phyloP scores from a whole-genome alignment of 345 rosid genomes.

The Populus deltoides region DNA sequence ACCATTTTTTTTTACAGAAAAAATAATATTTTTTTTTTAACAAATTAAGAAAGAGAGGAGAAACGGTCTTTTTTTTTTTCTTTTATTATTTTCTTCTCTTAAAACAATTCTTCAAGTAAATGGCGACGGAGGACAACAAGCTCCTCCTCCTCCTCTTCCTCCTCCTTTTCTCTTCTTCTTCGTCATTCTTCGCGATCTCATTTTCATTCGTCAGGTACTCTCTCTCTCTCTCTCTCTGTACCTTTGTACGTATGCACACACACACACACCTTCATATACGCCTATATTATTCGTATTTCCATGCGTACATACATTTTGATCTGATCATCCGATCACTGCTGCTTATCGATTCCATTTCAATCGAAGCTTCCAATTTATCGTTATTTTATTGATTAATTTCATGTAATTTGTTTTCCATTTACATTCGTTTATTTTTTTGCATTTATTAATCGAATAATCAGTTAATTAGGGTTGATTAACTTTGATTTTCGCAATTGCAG shows the following conservation, averaged over 20 bases:
- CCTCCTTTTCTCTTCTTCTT: not conserved
- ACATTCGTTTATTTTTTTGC: not conserved
- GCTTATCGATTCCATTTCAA: not conserved
- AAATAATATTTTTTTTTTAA: not conserved
- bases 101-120: conserved; percentile 13
- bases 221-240: conserved; percentile 3
- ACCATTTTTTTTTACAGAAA: not conserved
- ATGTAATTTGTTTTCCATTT: not conserved
- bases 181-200: not conserved
- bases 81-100: not conserved
- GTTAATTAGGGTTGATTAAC: not conserved
- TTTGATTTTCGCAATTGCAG: conserved; percentile 10
- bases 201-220: conserved; percentile 25
- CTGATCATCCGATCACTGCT: conserved; percentile 20
- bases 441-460: not conserved
- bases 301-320: conserved; percentile 7
- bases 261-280: not conserved
- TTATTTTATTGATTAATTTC: not conserved
- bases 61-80: conserved; percentile 19
- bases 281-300: no score
- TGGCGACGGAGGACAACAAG: conserved; percentile 45
- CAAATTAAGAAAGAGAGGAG: not conserved
- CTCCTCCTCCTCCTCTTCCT: conserved; percentile 28
- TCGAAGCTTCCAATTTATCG: not conserved
- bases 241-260: not conserved